Conservation (phyloP, 2,329 filamentous ascomycete genomes). For the Canariomyces notabilis region DNA sequence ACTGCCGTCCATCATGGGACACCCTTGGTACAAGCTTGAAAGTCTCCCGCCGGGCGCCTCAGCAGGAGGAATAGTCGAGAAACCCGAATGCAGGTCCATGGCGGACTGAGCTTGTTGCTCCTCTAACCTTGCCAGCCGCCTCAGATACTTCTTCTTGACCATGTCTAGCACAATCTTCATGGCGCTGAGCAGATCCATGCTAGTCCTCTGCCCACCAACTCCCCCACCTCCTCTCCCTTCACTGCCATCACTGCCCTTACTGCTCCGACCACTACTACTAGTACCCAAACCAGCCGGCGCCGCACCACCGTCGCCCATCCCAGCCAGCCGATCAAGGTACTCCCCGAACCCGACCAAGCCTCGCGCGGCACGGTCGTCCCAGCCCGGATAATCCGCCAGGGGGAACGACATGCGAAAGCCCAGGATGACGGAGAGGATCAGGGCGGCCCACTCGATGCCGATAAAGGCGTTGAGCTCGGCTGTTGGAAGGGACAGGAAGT, state of each 20-base stretch:
- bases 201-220: conserved; percentile 21
- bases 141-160: conserved; percentile 43
- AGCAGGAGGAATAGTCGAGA: background rate
- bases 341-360: conserved; percentile 35
- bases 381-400: conserved; percentile 32
- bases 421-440: conserved; percentile 40
- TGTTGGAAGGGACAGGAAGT: conserved; percentile 21
- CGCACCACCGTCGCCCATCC: conserved; percentile 12
- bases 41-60: background rate
- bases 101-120: conserved; percentile 1
- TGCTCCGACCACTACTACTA: too few relatives aligned
- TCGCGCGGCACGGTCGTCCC: conserved; percentile 37
- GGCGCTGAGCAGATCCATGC: conserved; percentile 41
- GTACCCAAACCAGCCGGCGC: too few relatives aligned
- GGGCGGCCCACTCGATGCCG: conserved; percentile 39
- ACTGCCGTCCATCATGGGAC: conserved; percentile 49
- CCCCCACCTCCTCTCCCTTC: conserved; percentile 13
- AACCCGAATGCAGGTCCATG: background rate
- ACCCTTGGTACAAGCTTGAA: conserved; percentile 26
- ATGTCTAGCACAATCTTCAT: conserved; percentile 42
- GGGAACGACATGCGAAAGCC: conserved; percentile 45
- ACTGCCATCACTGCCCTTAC: conserved; percentile 4
- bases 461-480: conserved; percentile 35
- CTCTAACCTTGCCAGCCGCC: conserved; percentile 35
- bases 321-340: conserved; percentile 36